Evolutionary conservation across 1,284 basidiomycete species (phyloP), one percentile per base, ranked within the genome.

Genomic region (Exobasidium rhododendri): DNA sequence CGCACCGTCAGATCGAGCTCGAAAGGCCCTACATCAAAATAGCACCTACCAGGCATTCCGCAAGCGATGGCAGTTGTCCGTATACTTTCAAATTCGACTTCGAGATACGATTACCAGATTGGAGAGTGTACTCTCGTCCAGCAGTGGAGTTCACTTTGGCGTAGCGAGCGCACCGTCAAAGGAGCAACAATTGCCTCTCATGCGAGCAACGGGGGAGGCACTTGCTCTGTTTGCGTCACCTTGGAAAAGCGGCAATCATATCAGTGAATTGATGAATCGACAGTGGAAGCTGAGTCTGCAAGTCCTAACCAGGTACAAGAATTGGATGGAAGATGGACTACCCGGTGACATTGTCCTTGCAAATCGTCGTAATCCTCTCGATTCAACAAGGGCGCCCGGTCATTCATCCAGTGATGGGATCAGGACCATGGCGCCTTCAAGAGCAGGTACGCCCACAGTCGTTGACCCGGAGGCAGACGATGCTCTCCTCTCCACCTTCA

Each of bases 1-100:
- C 14, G 89, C 91, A 0, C 91, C 93, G 0, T 91, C 90, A 0
- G 0, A 31, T 4, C 58, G 66, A 22, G 61, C 70, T 5, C n/a
- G 7, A 1, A 26, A 10, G 32, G 60, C 60, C 11, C 28, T 50
- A 26, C 47, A 28, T 5, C 20, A 20, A 26, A 13, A 50, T 50
- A 13, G 13, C 14, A 26, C 28, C 20, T 50, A 50, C 13, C 47
- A 50, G 28, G 28, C n/a, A 24, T 51, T 35, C 5, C 46, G 43
- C 13, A 85, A 86, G 60, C 85, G 92, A 45, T 98, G 94, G 94
- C 94, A 97, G 77, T 83, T 98, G 4, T 90, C 92, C 0, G 90
- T 97, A 17, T 98, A 98, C 79, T 97, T 96, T 80, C 94, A 98
- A 78, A 83, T 98, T 67, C 86, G 94, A n/a, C 94, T 93, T 89